Evolutionary conservation across 768 basidiomycete genomes (phyloP).

Genomic region (Boletus vinaceobasis): DNA sequence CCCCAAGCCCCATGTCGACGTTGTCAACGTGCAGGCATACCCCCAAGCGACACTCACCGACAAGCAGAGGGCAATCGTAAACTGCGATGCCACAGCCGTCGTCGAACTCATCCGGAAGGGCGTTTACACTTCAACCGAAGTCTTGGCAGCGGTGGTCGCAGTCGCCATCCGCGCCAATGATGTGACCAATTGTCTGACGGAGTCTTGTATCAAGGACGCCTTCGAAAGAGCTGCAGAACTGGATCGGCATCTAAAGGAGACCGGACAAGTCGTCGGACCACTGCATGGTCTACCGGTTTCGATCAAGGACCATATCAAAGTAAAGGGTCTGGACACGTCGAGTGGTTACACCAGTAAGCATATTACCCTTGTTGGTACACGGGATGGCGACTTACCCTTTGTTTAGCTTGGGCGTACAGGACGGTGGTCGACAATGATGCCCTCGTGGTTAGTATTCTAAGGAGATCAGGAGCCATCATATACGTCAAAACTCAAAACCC

Average conservation of each 20-base stretch:
- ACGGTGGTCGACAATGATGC: conserved; percentile 40
- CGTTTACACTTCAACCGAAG: conserved; percentile 24
- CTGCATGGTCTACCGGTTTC: conserved; percentile 44
- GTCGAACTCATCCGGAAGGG: conserved; percentile 19
- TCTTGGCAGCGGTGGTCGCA: conserved; percentile 26
- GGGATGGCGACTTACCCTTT: conserved; percentile 14
- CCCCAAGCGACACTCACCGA: conserved; percentile 27
- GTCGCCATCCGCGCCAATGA: conserved; percentile 30
- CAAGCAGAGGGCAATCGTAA: conserved; percentile 26
- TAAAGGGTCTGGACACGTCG: conserved; percentile 42
- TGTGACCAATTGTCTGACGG: conserved; percentile 51
- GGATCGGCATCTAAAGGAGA: conserved; percentile 43
- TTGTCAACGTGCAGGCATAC: conserved; percentile 23
- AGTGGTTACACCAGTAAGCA: conserved; percentile 28
- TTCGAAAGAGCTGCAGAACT: conserved; percentile 46
- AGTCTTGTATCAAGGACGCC: conserved; percentile 55
- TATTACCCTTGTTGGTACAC: neutral
- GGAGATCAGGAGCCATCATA: conserved; percentile 43
- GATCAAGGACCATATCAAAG: conserved; percentile 47
- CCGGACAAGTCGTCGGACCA: conserved; percentile 47
- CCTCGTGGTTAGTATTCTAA: conserved; percentile 42
- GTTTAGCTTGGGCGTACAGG: conserved; percentile 38
- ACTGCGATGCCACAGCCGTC: conserved; percentile 30
- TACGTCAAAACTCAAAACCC: conserved; percentile 48
- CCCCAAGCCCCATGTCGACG: neutral